A percentile compares a stretch with the other conserved stretches of the same genome.
phyloP scores from a whole-genome alignment of 164 flowering plant species.

The Litsea cubeba region DNA sequence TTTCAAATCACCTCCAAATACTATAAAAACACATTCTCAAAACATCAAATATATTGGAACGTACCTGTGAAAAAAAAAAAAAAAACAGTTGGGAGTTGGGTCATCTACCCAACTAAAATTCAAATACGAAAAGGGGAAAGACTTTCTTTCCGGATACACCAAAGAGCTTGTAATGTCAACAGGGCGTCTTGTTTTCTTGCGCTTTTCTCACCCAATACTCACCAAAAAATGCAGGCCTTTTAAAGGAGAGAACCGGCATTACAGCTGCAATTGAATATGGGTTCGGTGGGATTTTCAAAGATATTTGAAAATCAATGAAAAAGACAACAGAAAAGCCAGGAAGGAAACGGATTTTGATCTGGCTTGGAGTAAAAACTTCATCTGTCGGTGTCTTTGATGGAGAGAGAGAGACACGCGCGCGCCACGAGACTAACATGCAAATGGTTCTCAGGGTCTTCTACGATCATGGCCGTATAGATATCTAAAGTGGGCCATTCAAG shows the following conservation, averaged over 20 bases:
- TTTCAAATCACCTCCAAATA: neutral
- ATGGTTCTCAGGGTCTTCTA: too few relatives aligned
- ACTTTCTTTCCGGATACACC: slow-evolving; percentile 17
- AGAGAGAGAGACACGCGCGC: too few relatives aligned
- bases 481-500: too few relatives aligned
- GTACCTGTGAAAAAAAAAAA: slow-evolving; percentile 3
- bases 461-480: too few relatives aligned
- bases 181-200: neutral
- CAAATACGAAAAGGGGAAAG: neutral
- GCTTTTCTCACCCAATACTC: neutral
- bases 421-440: too few relatives aligned
- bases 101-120: slow-evolving; percentile 24
- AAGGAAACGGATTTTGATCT: too few relatives aligned
- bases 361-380: too few relatives aligned
- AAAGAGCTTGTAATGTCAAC: slow-evolving; percentile 8
- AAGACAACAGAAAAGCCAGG: too few relatives aligned
- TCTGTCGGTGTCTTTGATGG: too few relatives aligned
- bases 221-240: neutral
- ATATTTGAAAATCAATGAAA: neutral
- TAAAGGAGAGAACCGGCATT: neutral
- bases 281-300: neutral
- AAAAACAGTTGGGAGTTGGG: slow-evolving; percentile 14
- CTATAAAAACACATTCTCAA: neutral
- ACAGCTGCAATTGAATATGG: neutral
- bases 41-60: slow-evolving; percentile 12